These are phyloP conservation scores for Prunus salicina DNA, from an alignment of 306 rosid genomes.

Conservation along the genomic window DNA sequence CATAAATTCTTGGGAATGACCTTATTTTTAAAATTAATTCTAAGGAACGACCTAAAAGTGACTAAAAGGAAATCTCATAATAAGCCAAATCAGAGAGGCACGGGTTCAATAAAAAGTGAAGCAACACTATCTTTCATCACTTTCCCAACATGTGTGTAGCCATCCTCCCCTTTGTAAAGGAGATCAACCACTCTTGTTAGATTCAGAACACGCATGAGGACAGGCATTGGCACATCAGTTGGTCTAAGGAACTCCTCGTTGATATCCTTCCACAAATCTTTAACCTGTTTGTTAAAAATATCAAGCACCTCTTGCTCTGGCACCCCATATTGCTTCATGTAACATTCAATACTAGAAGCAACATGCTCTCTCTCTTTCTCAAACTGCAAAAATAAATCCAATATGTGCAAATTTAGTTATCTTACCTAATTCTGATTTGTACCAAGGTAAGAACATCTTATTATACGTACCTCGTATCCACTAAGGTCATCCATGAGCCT, in stretches of 20 bases:
- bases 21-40: no score
- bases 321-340: slow-evolving; percentile 12
- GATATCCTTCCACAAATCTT: slow-evolving; percentile 7
- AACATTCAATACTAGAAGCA: not conserved
- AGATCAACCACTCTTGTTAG: not conserved
- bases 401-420: no score
- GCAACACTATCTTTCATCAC: not conserved
- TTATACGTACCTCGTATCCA: slow-evolving; percentile 6
- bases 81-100: not conserved
- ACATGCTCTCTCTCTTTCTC: slow-evolving; percentile 14
- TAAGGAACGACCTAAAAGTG: no score
- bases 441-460: not conserved
- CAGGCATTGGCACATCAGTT: not conserved
- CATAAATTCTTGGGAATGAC: no score
- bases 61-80: not conserved
- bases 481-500: slow-evolving; percentile 31
- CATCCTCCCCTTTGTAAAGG: not conserved
- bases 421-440: no score
- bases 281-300: not conserved
- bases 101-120: slow-evolving; percentile 1
- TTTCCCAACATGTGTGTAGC: not conserved
- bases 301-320: not conserved
- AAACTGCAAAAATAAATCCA: not conserved
- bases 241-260: not conserved
- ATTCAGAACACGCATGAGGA: slow-evolving; percentile 2